Evolutionary conservation across 345 rosid genomes (phyloP).

Genomic region (Moricandia moricandioides): DNA sequence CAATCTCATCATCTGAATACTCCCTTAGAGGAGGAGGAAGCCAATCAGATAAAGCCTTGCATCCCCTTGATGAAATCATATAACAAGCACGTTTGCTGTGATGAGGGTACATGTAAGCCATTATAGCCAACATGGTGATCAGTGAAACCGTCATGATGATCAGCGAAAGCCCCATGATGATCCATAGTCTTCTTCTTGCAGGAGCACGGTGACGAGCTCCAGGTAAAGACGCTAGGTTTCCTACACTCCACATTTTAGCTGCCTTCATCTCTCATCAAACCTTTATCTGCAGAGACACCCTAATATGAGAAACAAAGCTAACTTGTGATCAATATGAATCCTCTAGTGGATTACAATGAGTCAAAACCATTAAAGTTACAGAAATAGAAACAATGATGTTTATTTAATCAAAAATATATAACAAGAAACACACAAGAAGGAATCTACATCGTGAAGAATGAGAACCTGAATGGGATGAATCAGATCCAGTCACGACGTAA

Average conservation of each 20-base stretch:
- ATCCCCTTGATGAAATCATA: conserved; percentile 75
- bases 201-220: conserved; percentile 67
- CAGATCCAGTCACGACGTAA: conserved; percentile 26
- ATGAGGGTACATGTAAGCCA: conserved; percentile 85
- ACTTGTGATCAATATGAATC: background rate
- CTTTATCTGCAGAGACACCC: background rate
- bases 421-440: background rate
- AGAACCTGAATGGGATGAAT: conserved; percentile 21
- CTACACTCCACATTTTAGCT: conserved; percentile 64
- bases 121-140: conserved; percentile 68
- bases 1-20: conserved; percentile 76
- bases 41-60: conserved; percentile 78
- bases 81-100: conserved; percentile 72
- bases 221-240: conserved; percentile 66
- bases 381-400: background rate
- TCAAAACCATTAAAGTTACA: background rate
- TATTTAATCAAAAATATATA: background rate
- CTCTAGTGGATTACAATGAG: background rate
- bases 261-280: conserved; percentile 56
- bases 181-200: conserved; percentile 80
- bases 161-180: conserved; percentile 40
- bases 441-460: conserved; percentile 15
- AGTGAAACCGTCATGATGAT: conserved; percentile 50
- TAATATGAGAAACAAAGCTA: background rate
- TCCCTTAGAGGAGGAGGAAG: conserved; percentile 92